Conservation (phyloP, 2,329 filamentous ascomycete species). For the Beauveria medogensis region DNA sequence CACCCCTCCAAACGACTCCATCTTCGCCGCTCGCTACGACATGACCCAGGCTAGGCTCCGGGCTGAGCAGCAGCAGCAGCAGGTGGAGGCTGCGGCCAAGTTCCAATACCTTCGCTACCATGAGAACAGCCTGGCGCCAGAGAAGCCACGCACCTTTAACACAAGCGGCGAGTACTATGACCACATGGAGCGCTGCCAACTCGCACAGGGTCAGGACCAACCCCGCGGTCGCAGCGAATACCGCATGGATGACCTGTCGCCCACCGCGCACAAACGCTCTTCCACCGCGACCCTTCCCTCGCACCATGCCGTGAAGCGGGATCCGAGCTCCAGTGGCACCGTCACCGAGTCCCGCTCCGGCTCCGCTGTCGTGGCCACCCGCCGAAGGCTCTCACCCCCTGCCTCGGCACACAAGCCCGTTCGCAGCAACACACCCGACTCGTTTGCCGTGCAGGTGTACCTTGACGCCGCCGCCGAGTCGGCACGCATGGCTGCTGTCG, state of each 20-base stretch:
- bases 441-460: conserved; percentile 31
- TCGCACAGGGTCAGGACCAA: background rate
- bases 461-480: conserved; percentile 24
- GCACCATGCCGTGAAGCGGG: background rate
- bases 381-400: conserved; percentile 13
- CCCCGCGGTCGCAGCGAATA: background rate
- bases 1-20: background rate
- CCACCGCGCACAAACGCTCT: background rate
- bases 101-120: background rate
- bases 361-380: conserved; percentile 13
- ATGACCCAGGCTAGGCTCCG: no score
- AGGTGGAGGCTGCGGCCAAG: background rate
- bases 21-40: background rate
- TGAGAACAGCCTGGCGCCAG: conserved; percentile 10
- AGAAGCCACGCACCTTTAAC: conserved; percentile 18
- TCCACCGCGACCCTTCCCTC: background rate
- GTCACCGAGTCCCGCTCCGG: background rate
- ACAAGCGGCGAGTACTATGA: conserved; percentile 35
- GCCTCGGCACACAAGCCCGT: conserved; percentile 10
- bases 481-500: conserved; percentile 3
- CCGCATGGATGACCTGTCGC: no score
- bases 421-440: conserved; percentile 19
- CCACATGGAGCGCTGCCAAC: conserved; percentile 23
- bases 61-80: background rate
- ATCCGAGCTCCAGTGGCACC: no score